Conservation (phyloP, 2,329 filamentous ascomycete species). For the Xylariaceae sp. region DNA sequence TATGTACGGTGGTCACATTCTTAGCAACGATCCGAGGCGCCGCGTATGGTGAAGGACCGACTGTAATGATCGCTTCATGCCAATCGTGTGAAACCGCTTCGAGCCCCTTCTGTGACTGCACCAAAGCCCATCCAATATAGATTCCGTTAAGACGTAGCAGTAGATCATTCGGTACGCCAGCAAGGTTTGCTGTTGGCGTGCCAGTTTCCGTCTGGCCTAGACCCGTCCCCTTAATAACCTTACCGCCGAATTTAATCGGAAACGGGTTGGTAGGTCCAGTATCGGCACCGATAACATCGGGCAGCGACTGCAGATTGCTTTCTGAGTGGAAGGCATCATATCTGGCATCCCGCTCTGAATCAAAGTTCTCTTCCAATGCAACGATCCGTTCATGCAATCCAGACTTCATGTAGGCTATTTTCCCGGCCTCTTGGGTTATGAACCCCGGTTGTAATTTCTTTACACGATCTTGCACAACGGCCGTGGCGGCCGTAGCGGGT, state of each 20-base stretch:
- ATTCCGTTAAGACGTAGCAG: conserved; percentile 59
- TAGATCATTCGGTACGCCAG: conserved; percentile 54
- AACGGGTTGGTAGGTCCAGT: conserved; percentile 56
- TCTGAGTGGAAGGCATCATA: conserved; percentile 42
- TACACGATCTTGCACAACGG: conserved; percentile 46
- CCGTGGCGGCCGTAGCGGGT: conserved; percentile 45
- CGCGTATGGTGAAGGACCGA: conserved; percentile 53
- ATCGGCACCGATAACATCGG: conserved; percentile 50
- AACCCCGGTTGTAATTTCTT: conserved; percentile 35
- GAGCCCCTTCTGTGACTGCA: conserved; percentile 41
- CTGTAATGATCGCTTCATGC: conserved; percentile 61
- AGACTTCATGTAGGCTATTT: conserved; percentile 42
- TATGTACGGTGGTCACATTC: conserved; percentile 55
- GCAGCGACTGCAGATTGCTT: conserved; percentile 37
- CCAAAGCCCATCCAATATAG: conserved; percentile 66
- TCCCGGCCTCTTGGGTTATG: conserved; percentile 46
- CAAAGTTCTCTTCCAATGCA: conserved; percentile 42
- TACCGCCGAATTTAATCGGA: conserved; percentile 55
- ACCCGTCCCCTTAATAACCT: conserved; percentile 49
- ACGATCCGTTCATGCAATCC: conserved; percentile 38
- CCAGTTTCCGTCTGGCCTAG: conserved; percentile 44
- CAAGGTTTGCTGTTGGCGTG: conserved; percentile 58
- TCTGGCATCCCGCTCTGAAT: conserved; percentile 36
- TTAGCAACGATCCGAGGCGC: conserved; percentile 50
- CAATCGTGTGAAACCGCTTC: conserved; percentile 49